Percentiles rank a stretch among this genome's conserved stretches.
Conservation (phyloP, 305 asterid species). For the Fraxinus latifolia region DNA sequence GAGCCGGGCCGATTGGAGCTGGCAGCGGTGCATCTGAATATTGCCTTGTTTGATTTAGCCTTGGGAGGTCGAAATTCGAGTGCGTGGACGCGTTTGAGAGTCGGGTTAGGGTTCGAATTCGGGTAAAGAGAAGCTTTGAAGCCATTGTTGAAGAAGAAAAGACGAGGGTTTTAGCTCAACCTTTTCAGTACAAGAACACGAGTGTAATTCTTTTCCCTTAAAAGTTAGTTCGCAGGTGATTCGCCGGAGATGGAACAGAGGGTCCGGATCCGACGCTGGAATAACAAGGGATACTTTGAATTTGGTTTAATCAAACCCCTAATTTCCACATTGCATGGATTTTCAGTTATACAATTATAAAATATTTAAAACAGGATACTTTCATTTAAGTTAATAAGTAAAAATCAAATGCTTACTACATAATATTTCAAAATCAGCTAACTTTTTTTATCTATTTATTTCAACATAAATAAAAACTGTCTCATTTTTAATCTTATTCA, state of each 20-base stretch:
- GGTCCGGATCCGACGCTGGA: not conserved
- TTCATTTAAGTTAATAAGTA: no score
- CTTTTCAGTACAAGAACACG: no score
- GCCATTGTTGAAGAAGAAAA: constrained; percentile 36
- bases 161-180: not conserved
- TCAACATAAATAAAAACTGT: no score
- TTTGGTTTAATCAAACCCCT: no score
- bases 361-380: no score
- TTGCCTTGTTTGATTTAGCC: constrained; percentile 26
- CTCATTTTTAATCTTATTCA: no score
- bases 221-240: not conserved
- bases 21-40: constrained; percentile 41
- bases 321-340: no score
- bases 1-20: not conserved
- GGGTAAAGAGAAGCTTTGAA: constrained; percentile 40
- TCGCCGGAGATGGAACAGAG: not conserved
- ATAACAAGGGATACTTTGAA: no score
- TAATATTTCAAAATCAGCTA: no score
- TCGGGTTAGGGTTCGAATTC: constrained; percentile 31
- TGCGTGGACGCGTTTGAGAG: not conserved
- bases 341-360: no score
- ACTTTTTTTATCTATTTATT: no score
- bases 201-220: not conserved
- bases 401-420: no score
- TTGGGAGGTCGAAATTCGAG: constrained; percentile 2